Evolutionary conservation across 352 stramenopile genomes (phyloP), one percentile per base, ranked within the genome.

Genomic region (Saprolegnia diclina): DNA sequence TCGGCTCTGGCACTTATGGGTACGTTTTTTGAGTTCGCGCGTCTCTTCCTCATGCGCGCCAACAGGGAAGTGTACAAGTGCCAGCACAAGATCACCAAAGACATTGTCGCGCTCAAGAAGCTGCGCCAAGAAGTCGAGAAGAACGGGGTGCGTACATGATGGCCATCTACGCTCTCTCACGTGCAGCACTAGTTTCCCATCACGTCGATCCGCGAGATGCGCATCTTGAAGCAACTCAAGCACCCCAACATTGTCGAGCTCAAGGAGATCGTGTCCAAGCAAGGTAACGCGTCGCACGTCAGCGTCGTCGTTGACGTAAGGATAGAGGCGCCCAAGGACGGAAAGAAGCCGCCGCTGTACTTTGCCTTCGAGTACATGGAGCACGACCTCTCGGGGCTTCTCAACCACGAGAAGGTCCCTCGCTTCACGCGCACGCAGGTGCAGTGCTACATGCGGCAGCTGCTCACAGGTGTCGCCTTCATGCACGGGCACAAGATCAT

Each of bases 191-290:
- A 97, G 87, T 94, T 99, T 61, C 95, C 96, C 1, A 79, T 97
- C 40, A 98, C 93, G 26, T 96, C 96, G 14, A 96, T 99, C 64
- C 89, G 96, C 16, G 96, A 99, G 74, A 99, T 99, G 76, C 98
- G 98, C 80, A 98, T 99, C 55, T 78, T 99, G 4, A 98, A 98
- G 76, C 85, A 91, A 42, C 78, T 99, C 0, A 89, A 89, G 40
- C 96, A 99, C 72, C 88, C 89, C 16, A 98, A 98, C 76, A 87
- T 99, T 54, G 76, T 99, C n/a, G 78, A 89, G 38, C 83, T 99
- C 64, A 91, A 98, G 64, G 95, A 99, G 72, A 96, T 99, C 65
- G 94, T 98, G 22, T 92, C 84, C 14, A 90, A 85, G 2, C 90
- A 72, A 65, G 69, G 69, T 74, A 44, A 37, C 14, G 7, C 48